Base-by-base conservation (phyloP, 257 asterid species). In the Nicotiana attenuata region DNA sequence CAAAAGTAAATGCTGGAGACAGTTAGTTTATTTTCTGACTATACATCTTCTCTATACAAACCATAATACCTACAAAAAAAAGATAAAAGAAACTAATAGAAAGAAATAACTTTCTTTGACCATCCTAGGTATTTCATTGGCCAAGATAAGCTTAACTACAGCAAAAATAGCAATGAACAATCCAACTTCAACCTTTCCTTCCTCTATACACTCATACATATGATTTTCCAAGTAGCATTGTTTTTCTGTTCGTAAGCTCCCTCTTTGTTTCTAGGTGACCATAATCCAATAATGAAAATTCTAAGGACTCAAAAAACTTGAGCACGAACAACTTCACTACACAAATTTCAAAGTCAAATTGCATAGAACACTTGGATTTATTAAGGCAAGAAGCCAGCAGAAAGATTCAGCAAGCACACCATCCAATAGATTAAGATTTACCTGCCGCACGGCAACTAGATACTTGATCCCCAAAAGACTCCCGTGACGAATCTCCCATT, bases 401-500 rank as follows among this genome's bases (percentile, higher is more conserved):
- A 67, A 81, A 73, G 80, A 35, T 75, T 47, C 69, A 65, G 16
- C 41, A 73, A 45, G 57, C 64, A 76, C 50, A 29, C 79, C 73
- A 76, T 73, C 60, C 38, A 59, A 66, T 24, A n/a, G 57, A 41
- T 5, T 50, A 75, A 81, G 73, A 47, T 66, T 50, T 84, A 96
- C 99, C 98, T 92, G 97, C n/a, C 99, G 95, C 66, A 96, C 99
- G 38, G 99, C 99, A 84, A 96, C 97, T 81, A 96, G 86, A 85
- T 96, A 96, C 78, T 96, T 96, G 85, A 93, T 93, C 66, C 99
- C 99, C 95, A 94, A 89, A 79, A 96, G 98, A 86, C 99, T 92
- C 81, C 99, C 98, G 83, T 96, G 99, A 52, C 99, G 98, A 87
- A 96, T 94, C 92, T 96, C 99, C 99, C 99, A 96, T 87, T 96